Evolutionary conservation across 2,329 filamentous ascomycete species (phyloP).

Genomic region (Phyllosticta capitalensis): DNA sequence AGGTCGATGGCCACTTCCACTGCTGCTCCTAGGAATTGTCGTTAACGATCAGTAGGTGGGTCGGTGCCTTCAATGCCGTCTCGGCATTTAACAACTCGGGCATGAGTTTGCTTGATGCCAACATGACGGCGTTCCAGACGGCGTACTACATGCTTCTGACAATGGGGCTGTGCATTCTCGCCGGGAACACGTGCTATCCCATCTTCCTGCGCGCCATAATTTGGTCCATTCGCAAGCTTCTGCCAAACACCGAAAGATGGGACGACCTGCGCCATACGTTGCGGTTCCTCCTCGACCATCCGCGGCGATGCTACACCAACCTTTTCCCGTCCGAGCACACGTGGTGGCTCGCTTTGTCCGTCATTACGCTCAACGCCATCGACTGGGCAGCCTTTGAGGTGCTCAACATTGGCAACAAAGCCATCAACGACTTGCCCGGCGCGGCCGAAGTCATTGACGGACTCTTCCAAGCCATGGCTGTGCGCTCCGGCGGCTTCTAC

Average conservation of each 20-base stretch:
- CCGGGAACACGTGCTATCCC: conserved; percentile 48
- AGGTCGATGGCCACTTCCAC: not conserved
- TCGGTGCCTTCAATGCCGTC: conserved; percentile 57
- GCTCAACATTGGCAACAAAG: conserved; percentile 46
- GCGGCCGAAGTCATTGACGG: conserved; percentile 45
- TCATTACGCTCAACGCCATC: conserved; percentile 44
- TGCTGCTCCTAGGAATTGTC: too few species aligned
- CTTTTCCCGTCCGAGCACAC: conserved; percentile 53
- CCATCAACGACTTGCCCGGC: conserved; percentile 37
- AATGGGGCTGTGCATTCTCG: conserved; percentile 41
- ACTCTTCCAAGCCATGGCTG: conserved; percentile 48
- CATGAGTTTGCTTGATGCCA: conserved; percentile 57
- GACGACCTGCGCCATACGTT: conserved; percentile 36
- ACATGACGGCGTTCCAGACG: conserved; percentile 51
- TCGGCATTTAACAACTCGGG: conserved; percentile 65
- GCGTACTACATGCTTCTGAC: conserved; percentile 37
- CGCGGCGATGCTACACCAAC: conserved; percentile 51
- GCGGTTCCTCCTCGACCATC: conserved; percentile 51
- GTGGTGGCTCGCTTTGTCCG: conserved; percentile 45
- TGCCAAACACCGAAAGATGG: conserved; percentile 29
- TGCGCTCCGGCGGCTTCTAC: conserved; percentile 42
- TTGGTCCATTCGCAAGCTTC: conserved; percentile 43
- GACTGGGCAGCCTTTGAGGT: conserved; percentile 45
- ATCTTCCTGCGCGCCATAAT: conserved; percentile 48
- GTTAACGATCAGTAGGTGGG: conserved; percentile 35